Evolutionary conservation across 2,329 filamentous ascomycete genomes (phyloP), one percentile per base, ranked within the genome.

Genomic region (Cladosporium sp.): DNA sequence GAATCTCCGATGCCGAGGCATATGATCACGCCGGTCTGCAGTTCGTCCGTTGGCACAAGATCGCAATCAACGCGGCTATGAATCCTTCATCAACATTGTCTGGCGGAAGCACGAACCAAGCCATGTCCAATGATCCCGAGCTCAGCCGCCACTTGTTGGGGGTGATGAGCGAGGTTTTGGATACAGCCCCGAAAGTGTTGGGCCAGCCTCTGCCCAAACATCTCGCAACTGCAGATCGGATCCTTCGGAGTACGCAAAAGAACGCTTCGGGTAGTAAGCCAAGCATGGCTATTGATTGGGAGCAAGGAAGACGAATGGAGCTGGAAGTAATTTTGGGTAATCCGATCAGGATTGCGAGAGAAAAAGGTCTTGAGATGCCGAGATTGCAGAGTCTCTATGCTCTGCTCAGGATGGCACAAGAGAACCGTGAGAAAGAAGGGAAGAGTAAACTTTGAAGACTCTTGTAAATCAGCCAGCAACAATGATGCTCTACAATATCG

Each of bases 1-100:
- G 79, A 1, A 80, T 89, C 58, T 77, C 77, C 54, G 85, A 89
- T 66, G 82, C 83, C 4, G 79, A 83, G 56, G 72, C 78, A 7
- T 82, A 85, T 60, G 76, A 80, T 43, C 83, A 87, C 66, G 71
- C 82, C 32, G 84, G 82, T 55, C 72, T 89, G 43, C 86, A 89
- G 68, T 78, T 82, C 40, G 79, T 88, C 14, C 76, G 85, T 19
- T 89, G 85, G 85, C 85, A 88, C 68, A 89, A 89, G 68, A 80
- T 88, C 56, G 84, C 83, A 61, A 87, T 89, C 73, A 89, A 89
- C 67, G 83, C 84, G 0, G 81, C 83, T 48, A 86, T 88, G 77
- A 89, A 89, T 69, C 84, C 85, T 0, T 84, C 81, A 1, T 82
- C 84, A 2, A 84, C 88, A 7, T 75, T 89, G 0, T 80, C 79